Percentiles rank a stretch among this genome's conserved stretches.
Evolutionary conservation across 2,329 filamentous ascomycete species (phyloP).

Genomic region (Monosporascus sp.): DNA sequence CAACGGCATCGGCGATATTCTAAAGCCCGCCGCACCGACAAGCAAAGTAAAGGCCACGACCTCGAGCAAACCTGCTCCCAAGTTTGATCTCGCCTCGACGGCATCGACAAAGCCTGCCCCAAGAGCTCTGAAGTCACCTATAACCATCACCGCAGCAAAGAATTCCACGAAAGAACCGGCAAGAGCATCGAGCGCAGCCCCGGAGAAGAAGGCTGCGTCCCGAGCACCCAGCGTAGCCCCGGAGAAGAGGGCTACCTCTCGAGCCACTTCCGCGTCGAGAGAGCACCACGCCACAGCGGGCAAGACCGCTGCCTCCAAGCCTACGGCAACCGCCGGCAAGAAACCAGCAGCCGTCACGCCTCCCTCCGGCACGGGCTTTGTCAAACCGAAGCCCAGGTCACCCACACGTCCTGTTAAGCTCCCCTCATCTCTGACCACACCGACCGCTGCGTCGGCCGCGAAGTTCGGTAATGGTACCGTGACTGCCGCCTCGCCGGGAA

Average conservation of each 20-base stretch:
- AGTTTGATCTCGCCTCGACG: too few species aligned
- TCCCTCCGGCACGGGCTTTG: constrained; percentile 36
- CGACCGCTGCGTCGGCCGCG: constrained; percentile 63
- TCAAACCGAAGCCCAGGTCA: constrained; percentile 60
- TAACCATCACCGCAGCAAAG: constrained; percentile 31
- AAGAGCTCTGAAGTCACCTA: constrained; percentile 31
- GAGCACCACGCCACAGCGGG: constrained; percentile 29
- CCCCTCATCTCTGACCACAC: constrained; percentile 61
- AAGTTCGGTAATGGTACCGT: constrained; percentile 42
- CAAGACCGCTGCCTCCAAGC: constrained; percentile 25
- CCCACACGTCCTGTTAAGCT: constrained; percentile 64
- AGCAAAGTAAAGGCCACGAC: constrained; percentile 23
- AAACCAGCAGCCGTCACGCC: constrained; percentile 39
- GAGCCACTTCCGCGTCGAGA: constrained; percentile 25
- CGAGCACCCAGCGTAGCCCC: constrained; percentile 21
- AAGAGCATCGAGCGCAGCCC: constrained; percentile 22
- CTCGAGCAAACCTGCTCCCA: constrained; percentile 18
- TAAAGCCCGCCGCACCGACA: constrained; percentile 17
- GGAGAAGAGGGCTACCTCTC: constrained; percentile 29
- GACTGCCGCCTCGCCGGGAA: constrained; percentile 18
- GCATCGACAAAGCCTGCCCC: constrained; percentile 10
- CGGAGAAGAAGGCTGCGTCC: constrained; percentile 27
- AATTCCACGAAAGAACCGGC: constrained; percentile 26
- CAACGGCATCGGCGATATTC: constrained; percentile 9
- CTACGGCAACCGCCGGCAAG: constrained; percentile 29